A percentile compares a stretch with the other conserved stretches of the same genome.
Conservation (phyloP, 1,284 basidiomycete species). For the Tremellales sp. region DNA sequence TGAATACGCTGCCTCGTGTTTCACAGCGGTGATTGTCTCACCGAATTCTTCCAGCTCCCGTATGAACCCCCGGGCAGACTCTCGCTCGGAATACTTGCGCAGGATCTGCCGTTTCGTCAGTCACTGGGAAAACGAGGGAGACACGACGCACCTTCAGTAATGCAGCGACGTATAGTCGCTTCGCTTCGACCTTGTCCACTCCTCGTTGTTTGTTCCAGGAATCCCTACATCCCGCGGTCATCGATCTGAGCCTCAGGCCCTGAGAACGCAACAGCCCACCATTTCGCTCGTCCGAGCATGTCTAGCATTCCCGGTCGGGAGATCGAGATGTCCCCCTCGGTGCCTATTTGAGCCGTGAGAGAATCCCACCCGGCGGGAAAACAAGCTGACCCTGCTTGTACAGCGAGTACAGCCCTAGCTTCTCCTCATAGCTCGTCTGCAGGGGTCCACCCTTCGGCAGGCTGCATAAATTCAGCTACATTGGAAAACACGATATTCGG, state of each 20-base stretch:
- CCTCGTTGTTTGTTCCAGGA: constrained; percentile 91
- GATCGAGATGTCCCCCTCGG: constrained; percentile 39
- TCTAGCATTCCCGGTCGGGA: constrained; percentile 51
- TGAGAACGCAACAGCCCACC: constrained; percentile 53
- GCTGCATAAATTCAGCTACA: constrained; percentile 21
- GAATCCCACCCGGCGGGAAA: not conserved
- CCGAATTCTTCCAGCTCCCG: constrained; percentile 60
- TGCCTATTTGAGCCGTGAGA: constrained; percentile 22
- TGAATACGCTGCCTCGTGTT: too few species aligned
- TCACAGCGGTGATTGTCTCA: too few species aligned
- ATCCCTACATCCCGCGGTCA: constrained; percentile 60
- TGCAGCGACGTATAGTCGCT: constrained; percentile 83
- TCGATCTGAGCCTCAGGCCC: constrained; percentile 22
- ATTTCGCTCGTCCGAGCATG: constrained; percentile 90
- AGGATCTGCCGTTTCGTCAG: constrained; percentile 57
- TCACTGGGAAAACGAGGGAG: not conserved
- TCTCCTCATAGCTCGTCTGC: constrained; percentile 95
- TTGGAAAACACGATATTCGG: not conserved
- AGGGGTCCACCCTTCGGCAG: constrained; percentile 92
- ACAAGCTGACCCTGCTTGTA: constrained; percentile 78
- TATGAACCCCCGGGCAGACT: constrained; percentile 68
- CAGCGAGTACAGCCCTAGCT: constrained; percentile 89
- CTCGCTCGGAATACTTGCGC: constrained; percentile 76
- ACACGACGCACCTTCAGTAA: constrained; percentile 65
- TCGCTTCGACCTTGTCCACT: constrained; percentile 71